phyloP scores from a whole-genome alignment of 495 filamentous ascomycete genomes.

The Hypoxylon lienhwacheense region DNA sequence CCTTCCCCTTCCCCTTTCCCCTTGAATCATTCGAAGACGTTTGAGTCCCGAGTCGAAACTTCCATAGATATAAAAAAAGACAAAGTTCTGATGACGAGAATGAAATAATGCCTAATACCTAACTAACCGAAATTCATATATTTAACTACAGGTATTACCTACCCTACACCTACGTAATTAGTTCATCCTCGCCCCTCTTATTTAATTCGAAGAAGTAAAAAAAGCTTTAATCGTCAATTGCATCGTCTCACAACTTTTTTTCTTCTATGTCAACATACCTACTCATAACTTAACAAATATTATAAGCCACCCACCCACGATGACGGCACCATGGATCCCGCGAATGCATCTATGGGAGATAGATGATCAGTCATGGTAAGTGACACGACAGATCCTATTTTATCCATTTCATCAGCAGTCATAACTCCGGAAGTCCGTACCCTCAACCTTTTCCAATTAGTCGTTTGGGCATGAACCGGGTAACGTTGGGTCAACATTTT shows the following conservation, averaged over 20 bases:
- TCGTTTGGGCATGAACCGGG: too few relatives aligned
- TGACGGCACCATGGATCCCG: conserved; percentile 51
- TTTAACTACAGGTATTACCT: too few relatives aligned
- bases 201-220: neutral
- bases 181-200: too few relatives aligned
- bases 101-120: too few relatives aligned
- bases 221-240: conserved; percentile 11
- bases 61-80: too few relatives aligned
- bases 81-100: too few relatives aligned
- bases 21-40: too few relatives aligned
- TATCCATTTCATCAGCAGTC: neutral
- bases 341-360: conserved; percentile 61
- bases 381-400: conserved; percentile 1
- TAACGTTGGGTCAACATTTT: too few relatives aligned
- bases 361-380: conserved; percentile 56
- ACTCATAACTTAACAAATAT: neutral
- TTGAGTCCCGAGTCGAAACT: too few relatives aligned
- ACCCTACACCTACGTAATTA: too few relatives aligned
- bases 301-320: conserved; percentile 26
- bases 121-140: neutral
- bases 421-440: conserved; percentile 25
- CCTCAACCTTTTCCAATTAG: conserved; percentile 3
- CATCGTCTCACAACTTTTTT: conserved; percentile 9
- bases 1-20: too few relatives aligned
- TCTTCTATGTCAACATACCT: too few relatives aligned